phyloP scores from a whole-genome alignment of 345 rosid species.

The Draba incana region DNA sequence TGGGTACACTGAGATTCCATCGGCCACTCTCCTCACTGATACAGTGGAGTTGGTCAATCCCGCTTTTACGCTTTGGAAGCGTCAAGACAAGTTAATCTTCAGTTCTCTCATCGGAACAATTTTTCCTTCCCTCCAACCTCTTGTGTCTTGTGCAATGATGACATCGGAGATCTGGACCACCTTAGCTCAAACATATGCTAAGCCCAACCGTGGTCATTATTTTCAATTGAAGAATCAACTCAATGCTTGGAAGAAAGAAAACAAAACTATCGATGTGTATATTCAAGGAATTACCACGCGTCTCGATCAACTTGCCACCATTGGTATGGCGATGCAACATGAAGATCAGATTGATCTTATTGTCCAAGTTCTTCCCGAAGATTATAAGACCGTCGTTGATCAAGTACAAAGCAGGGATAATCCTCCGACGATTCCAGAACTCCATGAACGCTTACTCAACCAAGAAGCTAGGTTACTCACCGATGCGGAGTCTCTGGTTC shows the following conservation, averaged over 20 bases:
- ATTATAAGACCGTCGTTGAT: background rate
- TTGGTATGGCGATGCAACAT: background rate
- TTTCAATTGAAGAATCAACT: too few species aligned
- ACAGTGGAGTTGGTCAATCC: background rate
- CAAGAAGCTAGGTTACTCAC: background rate
- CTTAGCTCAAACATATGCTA: too few species aligned
- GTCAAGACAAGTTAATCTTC: background rate
- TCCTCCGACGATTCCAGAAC: background rate
- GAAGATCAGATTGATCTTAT: background rate
- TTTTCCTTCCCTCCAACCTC: too few species aligned
- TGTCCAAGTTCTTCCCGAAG: background rate
- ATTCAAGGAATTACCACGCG: too few species aligned
- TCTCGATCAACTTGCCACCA: too few species aligned
- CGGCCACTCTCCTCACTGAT: background rate
- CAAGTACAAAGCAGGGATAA: background rate
- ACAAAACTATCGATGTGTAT: too few species aligned
- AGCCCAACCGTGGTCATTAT: too few species aligned
- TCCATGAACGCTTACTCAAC: background rate
- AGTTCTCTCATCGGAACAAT: background rate
- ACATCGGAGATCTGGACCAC: too few species aligned
- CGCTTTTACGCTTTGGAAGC: background rate
- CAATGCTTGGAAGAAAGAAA: too few species aligned
- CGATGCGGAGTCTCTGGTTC: too few species aligned
- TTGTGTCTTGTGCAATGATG: too few species aligned
- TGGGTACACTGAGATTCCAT: background rate